A percentile compares a stretch with the other conserved stretches of the same genome.
phyloP scores from a whole-genome alignment of 176 grass and related monocot species.

The Oryza brachyantha region DNA sequence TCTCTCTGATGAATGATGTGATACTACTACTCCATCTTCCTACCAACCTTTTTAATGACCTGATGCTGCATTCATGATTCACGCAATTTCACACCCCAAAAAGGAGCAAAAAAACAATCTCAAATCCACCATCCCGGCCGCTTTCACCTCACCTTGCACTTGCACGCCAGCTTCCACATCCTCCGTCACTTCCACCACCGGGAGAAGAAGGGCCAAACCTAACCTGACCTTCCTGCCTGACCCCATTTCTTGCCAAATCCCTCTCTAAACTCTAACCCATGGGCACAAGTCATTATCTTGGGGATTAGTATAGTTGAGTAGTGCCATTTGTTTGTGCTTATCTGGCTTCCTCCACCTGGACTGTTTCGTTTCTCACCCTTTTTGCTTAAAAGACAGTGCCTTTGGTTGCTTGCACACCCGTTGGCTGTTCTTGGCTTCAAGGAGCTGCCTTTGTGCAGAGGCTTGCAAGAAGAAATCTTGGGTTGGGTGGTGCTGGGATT shows the following conservation, averaged over 20 bases:
- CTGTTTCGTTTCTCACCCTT: not conserved
- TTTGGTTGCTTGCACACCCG: not conserved
- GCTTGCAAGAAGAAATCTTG: too few species aligned
- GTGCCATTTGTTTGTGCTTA: not conserved
- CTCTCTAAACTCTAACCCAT: not conserved
- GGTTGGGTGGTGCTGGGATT: not conserved
- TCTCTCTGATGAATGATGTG: not conserved
- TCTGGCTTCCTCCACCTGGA: not conserved
- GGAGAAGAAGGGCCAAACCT: too few species aligned
- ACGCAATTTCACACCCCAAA: too few species aligned
- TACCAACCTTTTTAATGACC: not conserved
- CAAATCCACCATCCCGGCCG: not conserved
- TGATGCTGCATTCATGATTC: not conserved
- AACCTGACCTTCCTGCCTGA: too few species aligned
- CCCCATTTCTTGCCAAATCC: not conserved
- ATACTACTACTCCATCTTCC: not conserved
- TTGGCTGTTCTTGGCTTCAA: constrained; percentile 25
- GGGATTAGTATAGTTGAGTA: not conserved
- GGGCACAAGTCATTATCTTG: not conserved
- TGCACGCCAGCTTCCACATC: not conserved
- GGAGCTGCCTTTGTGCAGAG: not conserved
- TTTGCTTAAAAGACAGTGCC: not conserved
- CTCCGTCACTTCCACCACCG: too few species aligned
- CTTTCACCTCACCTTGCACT: not conserved
- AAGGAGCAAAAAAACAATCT: not conserved